A percentile compares a stretch with the other conserved stretches of the same genome.
Conservation (phyloP, 2,329 filamentous ascomycete genomes). For the Talaromyces sp. region DNA sequence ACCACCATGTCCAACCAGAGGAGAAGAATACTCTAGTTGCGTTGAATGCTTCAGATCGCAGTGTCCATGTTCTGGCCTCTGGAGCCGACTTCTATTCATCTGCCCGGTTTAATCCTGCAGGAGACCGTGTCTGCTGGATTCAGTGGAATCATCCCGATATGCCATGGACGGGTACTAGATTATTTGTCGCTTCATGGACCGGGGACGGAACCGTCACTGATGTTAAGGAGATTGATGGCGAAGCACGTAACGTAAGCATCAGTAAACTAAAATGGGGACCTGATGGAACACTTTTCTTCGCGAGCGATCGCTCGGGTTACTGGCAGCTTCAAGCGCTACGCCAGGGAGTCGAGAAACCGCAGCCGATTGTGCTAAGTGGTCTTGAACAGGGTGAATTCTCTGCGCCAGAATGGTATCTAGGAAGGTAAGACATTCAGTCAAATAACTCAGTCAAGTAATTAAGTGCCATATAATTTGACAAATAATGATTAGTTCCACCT, state of each 20-base stretch:
- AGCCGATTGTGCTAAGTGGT: slow-evolving; percentile 21
- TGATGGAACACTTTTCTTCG: slow-evolving; percentile 46
- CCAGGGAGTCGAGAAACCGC: slow-evolving; percentile 23
- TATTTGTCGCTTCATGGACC: slow-evolving; percentile 42
- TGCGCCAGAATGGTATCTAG: slow-evolving; percentile 24
- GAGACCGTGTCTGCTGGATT: slow-evolving; percentile 45
- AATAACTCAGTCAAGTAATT: background rate
- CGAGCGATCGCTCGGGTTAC: slow-evolving; percentile 42
- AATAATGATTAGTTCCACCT: slow-evolving; percentile 19
- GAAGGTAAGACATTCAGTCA: slow-evolving; percentile 14
- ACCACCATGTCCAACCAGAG: slow-evolving; percentile 30
- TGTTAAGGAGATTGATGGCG: slow-evolving; percentile 36
- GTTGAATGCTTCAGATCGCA: slow-evolving; percentile 18
- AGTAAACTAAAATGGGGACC: slow-evolving; percentile 48
- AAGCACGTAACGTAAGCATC: slow-evolving; percentile 35
- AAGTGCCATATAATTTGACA: background rate
- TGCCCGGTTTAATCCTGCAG: slow-evolving; percentile 45
- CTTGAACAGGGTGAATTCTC: slow-evolving; percentile 36
- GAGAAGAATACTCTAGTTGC: slow-evolving; percentile 27
- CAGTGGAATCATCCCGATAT: slow-evolving; percentile 52
- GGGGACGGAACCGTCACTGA: slow-evolving; percentile 26
- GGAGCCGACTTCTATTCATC: slow-evolving; percentile 51
- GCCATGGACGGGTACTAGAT: slow-evolving; percentile 44
- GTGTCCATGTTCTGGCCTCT: slow-evolving; percentile 32
- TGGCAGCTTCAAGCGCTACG: slow-evolving; percentile 43